Conservation (phyloP, 768 basidiomycete species). For the Boletus edulis region DNA sequence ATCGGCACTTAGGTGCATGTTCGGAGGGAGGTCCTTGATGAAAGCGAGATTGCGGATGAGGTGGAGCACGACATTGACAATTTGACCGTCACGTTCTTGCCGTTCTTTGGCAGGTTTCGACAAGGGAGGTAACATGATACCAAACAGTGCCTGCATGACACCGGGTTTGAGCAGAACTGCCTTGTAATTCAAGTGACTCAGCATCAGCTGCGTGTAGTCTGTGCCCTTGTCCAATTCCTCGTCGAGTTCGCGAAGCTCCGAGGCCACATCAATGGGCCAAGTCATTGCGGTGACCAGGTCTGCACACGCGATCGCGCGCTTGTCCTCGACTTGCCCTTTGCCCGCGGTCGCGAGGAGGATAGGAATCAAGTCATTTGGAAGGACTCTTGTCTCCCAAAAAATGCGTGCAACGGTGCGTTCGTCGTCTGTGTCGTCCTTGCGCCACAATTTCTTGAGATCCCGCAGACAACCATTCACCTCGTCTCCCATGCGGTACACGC, state of each 20-base stretch:
- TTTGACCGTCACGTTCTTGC: constrained; percentile 75
- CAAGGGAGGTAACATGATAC: constrained; percentile 74
- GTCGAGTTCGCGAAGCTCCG: constrained; percentile 88
- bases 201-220: constrained; percentile 83
- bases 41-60: constrained; percentile 92
- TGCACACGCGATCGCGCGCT: constrained; percentile 75
- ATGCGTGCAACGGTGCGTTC: constrained; percentile 94
- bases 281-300: constrained; percentile 97
- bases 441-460: constrained; percentile 94
- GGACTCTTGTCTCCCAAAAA: constrained; percentile 83
- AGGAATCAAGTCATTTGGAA: constrained; percentile 85
- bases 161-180: constrained; percentile 61
- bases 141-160: constrained; percentile 69
- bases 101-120: constrained; percentile 69
- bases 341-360: constrained; percentile 82
- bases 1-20: constrained; percentile 70
- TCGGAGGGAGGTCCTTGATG: constrained; percentile 81
- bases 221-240: constrained; percentile 76
- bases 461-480: constrained; percentile 82
- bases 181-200: constrained; percentile 89
- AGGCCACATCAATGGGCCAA: constrained; percentile 96
- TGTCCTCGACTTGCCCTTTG: constrained; percentile 74
- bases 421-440: constrained; percentile 95
- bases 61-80: constrained; percentile 86
- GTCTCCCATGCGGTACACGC: constrained; percentile 74